These are phyloP conservation scores for Euclidium syriacum DNA, from an alignment of 345 rosid genomes.

Conservation along the genomic window DNA sequence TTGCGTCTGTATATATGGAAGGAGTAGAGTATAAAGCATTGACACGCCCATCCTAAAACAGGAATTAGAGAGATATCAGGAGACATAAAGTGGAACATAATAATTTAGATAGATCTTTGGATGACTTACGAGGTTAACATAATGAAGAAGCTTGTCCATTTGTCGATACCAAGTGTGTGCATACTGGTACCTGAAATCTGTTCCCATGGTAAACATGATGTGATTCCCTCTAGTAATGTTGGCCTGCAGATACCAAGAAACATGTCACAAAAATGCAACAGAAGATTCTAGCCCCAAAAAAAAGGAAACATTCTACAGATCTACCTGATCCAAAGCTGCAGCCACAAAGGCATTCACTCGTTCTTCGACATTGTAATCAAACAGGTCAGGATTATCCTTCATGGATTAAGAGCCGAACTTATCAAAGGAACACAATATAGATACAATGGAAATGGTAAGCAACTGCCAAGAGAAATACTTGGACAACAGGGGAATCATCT, in stretches of 20 bases:
- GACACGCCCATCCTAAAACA: conserved; percentile 85
- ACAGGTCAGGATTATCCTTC: conserved; percentile 74
- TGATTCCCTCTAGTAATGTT: conserved; percentile 86
- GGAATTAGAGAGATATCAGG: conserved; percentile 3
- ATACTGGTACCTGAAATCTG: conserved; percentile 95
- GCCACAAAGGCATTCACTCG: conserved; percentile 89
- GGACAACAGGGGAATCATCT: conserved; percentile 68
- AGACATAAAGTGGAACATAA: background rate
- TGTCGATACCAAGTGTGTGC: conserved; percentile 88
- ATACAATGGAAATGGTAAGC: conserved; percentile 3
- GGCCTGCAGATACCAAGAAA: conserved; percentile 48
- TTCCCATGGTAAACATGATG: conserved; percentile 98
- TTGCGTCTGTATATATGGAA: conserved; percentile 95
- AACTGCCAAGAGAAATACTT: conserved; percentile 42
- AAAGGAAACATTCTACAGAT: background rate
- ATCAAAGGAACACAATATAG: conserved; percentile 1
- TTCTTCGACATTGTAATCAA: conserved; percentile 94
- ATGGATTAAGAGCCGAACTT: conserved; percentile 22
- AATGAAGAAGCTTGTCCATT: conserved; percentile 95
- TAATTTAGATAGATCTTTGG: background rate
- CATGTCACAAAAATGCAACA: conserved; percentile 4
- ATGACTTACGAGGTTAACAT: conserved; percentile 77
- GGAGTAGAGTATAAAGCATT: conserved; percentile 97
- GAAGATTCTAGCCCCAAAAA: conserved; percentile 5
- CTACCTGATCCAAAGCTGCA: conserved; percentile 91